These are phyloP conservation scores for Cytospora paraplurivora DNA, from an alignment of 2,329 filamentous ascomycete species.

Conservation along the genomic window DNA sequence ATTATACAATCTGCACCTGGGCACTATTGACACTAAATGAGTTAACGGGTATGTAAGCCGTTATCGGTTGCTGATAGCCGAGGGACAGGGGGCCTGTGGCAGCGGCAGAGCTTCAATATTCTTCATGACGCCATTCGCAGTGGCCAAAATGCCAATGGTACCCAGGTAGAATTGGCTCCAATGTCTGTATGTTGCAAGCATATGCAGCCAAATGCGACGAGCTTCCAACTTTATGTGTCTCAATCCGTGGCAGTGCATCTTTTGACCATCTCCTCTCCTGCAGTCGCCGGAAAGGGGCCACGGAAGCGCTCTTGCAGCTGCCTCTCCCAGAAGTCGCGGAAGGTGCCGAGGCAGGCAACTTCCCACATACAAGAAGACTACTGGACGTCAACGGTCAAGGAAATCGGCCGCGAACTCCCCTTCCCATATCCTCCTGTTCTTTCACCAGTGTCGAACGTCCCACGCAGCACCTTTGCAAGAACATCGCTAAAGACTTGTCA, in stretches of 20 bases:
- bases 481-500: not conserved
- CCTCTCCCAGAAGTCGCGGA: not conserved
- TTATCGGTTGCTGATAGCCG: not conserved
- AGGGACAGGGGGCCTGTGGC: slow-evolving; percentile 10
- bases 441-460: not conserved
- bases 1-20: not conserved
- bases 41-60: not conserved
- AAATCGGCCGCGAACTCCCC: not conserved
- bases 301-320: not conserved
- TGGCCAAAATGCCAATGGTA: slow-evolving; percentile 16
- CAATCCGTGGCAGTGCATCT: not conserved
- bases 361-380: not conserved
- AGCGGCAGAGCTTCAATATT: slow-evolving; percentile 2
- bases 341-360: slow-evolving; percentile 1
- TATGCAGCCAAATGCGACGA: not conserved
- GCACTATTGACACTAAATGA: not conserved
- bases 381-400: not conserved
- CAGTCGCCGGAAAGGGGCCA: not conserved
- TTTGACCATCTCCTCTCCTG: not conserved
- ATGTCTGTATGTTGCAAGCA: not conserved
- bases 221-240: not conserved
- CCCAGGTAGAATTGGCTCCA: too few relatives aligned
- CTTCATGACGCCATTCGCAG: slow-evolving; percentile 23
- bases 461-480: not conserved
- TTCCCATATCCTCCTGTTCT: not conserved